Conservation (phyloP, 345 rosid species). For the Psidium guajava region DNA sequence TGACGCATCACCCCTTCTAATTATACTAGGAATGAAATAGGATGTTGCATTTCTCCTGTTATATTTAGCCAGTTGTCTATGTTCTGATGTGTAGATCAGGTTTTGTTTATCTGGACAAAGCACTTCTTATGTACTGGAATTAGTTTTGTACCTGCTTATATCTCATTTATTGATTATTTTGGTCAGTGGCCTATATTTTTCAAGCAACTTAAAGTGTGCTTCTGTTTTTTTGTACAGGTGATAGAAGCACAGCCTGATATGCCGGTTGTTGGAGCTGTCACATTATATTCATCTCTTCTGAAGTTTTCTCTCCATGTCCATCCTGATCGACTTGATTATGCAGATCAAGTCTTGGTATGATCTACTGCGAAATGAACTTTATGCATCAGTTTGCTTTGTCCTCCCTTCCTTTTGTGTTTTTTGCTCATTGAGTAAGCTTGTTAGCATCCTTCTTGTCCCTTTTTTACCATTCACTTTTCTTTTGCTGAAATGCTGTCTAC, state of each 20-base stretch:
- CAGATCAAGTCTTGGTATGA: conserved; percentile 96
- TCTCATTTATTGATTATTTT: not conserved
- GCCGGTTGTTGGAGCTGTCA: conserved; percentile 89
- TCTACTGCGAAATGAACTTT: not conserved
- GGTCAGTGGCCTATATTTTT: not conserved
- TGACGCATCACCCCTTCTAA: too few species aligned
- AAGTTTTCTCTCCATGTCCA: conserved; percentile 97
- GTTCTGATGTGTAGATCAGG: not conserved
- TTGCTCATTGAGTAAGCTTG: not conserved
- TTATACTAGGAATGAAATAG: too few species aligned
- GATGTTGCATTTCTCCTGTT: not conserved
- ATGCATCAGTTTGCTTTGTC: not conserved
- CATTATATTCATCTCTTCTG: conserved; percentile 92
- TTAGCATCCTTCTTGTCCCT: not conserved
- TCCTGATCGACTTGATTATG: conserved; percentile 98
- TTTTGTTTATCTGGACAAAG: not conserved
- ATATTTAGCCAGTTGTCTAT: not conserved
- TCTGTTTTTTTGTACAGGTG: conserved; percentile 46
- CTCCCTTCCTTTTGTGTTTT: not conserved
- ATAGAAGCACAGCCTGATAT: conserved; percentile 92
- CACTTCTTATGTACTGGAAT: not conserved
- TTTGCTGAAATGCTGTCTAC: not conserved
- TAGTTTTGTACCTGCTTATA: not conserved
- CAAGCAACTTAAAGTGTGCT: not conserved
- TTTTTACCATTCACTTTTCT: not conserved